A percentile compares a stretch with the other conserved stretches of the same genome.
These are phyloP conservation scores for Exophiala xenobiotica DNA, from an alignment of 2,329 filamentous ascomycete genomes.

Conservation along the genomic window DNA sequence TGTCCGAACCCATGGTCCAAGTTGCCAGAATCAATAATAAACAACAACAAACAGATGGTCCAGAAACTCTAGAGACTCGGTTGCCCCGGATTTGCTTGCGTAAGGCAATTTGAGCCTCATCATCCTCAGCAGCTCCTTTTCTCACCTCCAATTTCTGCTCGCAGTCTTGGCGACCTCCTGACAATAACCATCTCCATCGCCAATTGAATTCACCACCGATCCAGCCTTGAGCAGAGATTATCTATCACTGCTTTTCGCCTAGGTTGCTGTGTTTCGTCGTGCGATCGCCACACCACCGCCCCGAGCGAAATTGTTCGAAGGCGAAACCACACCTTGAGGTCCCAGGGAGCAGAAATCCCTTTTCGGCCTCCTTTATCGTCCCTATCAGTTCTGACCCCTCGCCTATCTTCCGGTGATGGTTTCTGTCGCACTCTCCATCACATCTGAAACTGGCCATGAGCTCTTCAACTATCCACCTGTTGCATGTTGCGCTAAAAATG, in stretches of 20 bases:
- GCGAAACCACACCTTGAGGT: not conserved
- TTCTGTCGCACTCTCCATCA: not conserved
- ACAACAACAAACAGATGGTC: conserved; percentile 3
- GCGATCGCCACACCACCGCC: not conserved
- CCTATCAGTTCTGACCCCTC: not conserved
- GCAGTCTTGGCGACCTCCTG: not conserved
- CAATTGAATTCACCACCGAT: conserved; percentile 1
- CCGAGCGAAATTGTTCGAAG: not conserved
- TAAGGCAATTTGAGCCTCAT: conserved; percentile 2
- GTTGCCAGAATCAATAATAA: not conserved
- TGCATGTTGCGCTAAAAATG: too few relatives aligned
- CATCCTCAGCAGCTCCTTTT: not conserved
- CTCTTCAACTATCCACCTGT: too few relatives aligned
- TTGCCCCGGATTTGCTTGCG: not conserved
- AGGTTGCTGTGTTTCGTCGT: not conserved
- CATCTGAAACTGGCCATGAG: not conserved
- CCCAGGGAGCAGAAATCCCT: not conserved
- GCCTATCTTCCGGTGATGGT: not conserved
- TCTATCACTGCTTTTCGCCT: not conserved
- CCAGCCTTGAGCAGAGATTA: conserved; percentile 1
- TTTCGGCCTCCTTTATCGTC: not conserved
- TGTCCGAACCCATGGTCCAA: not conserved
- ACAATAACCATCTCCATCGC: not conserved
- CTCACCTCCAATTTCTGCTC: not conserved
- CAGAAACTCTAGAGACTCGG: not conserved